A percentile compares a stretch with the other conserved stretches of the same genome.
Evolutionary conservation across 805 yeast species (phyloP).

Genomic region (Wickerhamomyces queroliae): DNA sequence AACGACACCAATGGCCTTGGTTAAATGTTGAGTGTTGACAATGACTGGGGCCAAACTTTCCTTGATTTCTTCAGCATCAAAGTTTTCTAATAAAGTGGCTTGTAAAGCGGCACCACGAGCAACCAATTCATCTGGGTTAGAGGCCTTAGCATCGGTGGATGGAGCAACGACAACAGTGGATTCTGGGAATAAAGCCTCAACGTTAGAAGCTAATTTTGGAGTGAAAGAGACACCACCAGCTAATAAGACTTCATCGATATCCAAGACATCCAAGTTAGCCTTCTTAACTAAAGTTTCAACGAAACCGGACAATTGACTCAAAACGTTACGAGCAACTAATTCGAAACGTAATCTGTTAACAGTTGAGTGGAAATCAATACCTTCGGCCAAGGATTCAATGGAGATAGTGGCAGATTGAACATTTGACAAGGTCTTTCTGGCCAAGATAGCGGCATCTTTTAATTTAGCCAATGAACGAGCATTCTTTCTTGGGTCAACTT

Average conservation of each 20-base stretch:
- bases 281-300: conserved; percentile 69
- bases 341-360: conserved; percentile 94
- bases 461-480: conserved; percentile 88
- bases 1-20: conserved; percentile 80
- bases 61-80: conserved; percentile 74
- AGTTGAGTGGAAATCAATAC: conserved; percentile 87
- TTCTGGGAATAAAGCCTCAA: conserved; percentile 77
- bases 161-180: conserved; percentile 73
- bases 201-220: conserved; percentile 80
- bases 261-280: conserved; percentile 81
- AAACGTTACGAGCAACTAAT: conserved; percentile 73
- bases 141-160: conserved; percentile 65
- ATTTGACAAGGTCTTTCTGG: conserved; percentile 89
- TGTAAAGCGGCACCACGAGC: conserved; percentile 97
- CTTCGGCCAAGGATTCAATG: conserved; percentile 90
- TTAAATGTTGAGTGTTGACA: conserved; percentile 80
- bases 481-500: conserved; percentile 72
- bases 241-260: conserved; percentile 84
- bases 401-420: conserved; percentile 87
- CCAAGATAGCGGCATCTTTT: conserved; percentile 71
- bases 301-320: conserved; percentile 70
- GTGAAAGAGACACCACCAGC: conserved; percentile 92
- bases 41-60: conserved; percentile 83
- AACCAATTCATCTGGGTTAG: conserved; percentile 83
- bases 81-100: conserved; percentile 78